Base-by-base conservation (phyloP, 2,329 filamentous ascomycete species). In the Arthrobotrys pseudoclavata region DNA sequence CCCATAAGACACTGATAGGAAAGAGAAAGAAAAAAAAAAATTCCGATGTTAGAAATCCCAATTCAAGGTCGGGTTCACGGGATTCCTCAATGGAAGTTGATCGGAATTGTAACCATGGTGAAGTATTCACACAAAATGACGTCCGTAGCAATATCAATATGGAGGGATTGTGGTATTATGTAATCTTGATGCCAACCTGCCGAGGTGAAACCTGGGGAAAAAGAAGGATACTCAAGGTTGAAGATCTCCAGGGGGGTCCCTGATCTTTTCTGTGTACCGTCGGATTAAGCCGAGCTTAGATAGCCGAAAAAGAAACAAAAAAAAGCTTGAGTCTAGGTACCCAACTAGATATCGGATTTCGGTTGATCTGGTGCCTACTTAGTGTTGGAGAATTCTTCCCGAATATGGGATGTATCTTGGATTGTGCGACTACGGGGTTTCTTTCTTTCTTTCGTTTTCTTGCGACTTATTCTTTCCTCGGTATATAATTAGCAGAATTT, bases 241-340 rank as follows among this genome's bases (percentile, higher is more conserved):
- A 6, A 31, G 13, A 18, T 42, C 20, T 29, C 34, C 13, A 47
- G 50, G 48, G 48, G 24, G 4, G 47, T 10, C 47, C 47, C 24
- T 53, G 22, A 6, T 29, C 15, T 29, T 24, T 60, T 42, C 5
- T 18, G 42, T 60, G 37, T 61, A 48, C 15, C n/a, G 4, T 63
- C 67, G 20, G 67, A 22, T 63, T 18, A 63, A 48, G 26, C 64
- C 64, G 50, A 68, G 9, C 22, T 34, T n/a, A 9, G 50, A 6
- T 29, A 6, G 26, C 50, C 50, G 50, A 53, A 18, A 1, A n/a
- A 9, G 12, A 13, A 40, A n/a, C n/a, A 45, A 3, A 5, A 18
- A 26, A 18, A 53, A 18, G 50, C 24, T 53, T 18, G 13, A 18
- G 50, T 18, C 9, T 5, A 45, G 42, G 15, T 45, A 4, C 42